Conservation (phyloP, 495 filamentous ascomycete genomes). For the Ramalina intermedia region DNA sequence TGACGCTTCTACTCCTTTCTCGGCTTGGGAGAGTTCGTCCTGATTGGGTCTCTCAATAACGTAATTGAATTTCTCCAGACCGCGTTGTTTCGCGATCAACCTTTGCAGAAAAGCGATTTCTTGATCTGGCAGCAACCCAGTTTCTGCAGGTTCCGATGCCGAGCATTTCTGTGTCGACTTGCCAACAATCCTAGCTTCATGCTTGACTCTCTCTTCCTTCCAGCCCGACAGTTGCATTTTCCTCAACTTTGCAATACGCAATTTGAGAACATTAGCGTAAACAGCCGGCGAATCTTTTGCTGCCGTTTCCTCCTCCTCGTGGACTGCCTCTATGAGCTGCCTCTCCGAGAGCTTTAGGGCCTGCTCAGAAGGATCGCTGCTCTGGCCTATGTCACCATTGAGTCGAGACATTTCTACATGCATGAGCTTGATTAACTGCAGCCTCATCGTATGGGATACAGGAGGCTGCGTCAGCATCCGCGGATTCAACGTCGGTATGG, state of each 20-base stretch:
- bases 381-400: constrained; percentile 40
- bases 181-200: constrained; percentile 23
- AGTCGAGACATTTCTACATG: constrained; percentile 60
- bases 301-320: constrained; percentile 73
- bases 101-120: constrained; percentile 50
- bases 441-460: constrained; percentile 50
- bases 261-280: constrained; percentile 71
- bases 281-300: constrained; percentile 50
- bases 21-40: constrained; percentile 46
- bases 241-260: constrained; percentile 56
- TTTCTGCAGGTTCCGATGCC: constrained; percentile 33
- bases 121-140: constrained; percentile 48
- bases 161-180: constrained; percentile 8
- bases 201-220: constrained; percentile 32
- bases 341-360: constrained; percentile 47
- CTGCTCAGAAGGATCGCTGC: constrained; percentile 39
- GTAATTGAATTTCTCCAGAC: constrained; percentile 57
- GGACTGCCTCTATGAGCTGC: constrained; percentile 58
- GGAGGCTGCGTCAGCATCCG: constrained; percentile 61
- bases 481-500: constrained; percentile 47
- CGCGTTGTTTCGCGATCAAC: constrained; percentile 43
- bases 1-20: constrained; percentile 45
- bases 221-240: constrained; percentile 59
- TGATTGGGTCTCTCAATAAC: constrained; percentile 47
- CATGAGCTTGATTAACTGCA: constrained; percentile 53